Evolutionary conservation across 2,329 filamentous ascomycete species (phyloP), one percentile per base, ranked within the genome.

Genomic region (Talaromyces atroroseus): DNA sequence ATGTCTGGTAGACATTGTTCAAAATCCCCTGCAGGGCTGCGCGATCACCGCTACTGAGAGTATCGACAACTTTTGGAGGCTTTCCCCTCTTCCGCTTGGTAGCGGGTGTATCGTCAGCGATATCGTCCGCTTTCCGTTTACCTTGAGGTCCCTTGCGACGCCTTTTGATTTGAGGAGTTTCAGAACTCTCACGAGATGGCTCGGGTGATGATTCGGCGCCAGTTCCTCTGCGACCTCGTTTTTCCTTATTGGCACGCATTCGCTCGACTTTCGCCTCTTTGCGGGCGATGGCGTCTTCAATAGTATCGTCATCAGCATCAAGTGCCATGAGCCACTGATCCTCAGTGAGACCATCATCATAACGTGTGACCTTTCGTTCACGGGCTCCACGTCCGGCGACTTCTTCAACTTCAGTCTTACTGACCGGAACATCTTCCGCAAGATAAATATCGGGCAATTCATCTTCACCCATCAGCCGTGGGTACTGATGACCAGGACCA

Each of bases 311-410:
- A 51, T 96, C 92, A 59, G 95, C 92, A 69, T 99, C 94, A 32
- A 99, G 92, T 54, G 94, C 94, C 79, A 96, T 92, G 52, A 97
- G 82, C 94, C 94, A 99, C 73, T 99, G 95, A 76, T 99, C 94
- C 75, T 99, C 95, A 0, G 94, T 97, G 29, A 99, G 84, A 52
- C 95, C 94, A 67, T 99, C 94, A 66, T 99, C 94, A 65, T 99
- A 99, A 72, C 88, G 89, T 66, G 96, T 92, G 67, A 90, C 87
- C 63, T 91, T 96, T 59, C 95, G 87, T 75, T 99, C 94, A 77
- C 94, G 89, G 61, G 92, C 92, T 65, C 94, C 94, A 72, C 94
- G 92, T 59, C 94, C 94, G 24, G 85, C 78, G 32, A 86, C 80
- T 62, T 94, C 90, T 60, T 89, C 87, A 20, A 86, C 82, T 63